Percentiles rank a stretch among this genome's conserved stretches.
phyloP scores from a whole-genome alignment of 2,329 filamentous ascomycete species.

The Colletotrichum coccodes region DNA sequence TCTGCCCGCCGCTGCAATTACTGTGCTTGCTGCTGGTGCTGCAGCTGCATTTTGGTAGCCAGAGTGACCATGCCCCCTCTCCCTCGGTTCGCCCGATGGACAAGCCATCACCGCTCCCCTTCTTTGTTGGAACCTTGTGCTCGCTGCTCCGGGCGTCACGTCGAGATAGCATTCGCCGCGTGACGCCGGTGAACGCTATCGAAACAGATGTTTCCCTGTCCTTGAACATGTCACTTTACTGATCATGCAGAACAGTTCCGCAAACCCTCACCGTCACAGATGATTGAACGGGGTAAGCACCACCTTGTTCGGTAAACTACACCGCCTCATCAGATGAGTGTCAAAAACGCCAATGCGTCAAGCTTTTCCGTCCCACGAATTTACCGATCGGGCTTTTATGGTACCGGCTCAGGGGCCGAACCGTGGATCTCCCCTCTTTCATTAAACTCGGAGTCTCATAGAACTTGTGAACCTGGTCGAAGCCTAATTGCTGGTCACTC shows the following conservation, averaged over 20 bases:
- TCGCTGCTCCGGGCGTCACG: neutral
- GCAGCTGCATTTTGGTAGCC: neutral
- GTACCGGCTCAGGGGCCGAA: neutral
- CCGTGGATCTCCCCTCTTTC: neutral
- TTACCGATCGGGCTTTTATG: neutral
- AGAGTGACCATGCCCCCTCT: neutral
- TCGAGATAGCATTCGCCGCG: neutral
- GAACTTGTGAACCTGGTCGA: neutral
- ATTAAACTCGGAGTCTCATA: neutral
- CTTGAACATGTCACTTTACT: neutral
- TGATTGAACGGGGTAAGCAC: neutral
- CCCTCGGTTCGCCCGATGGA: neutral
- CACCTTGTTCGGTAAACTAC: neutral
- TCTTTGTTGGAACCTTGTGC: neutral
- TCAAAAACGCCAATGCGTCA: neutral
- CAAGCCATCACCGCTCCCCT: neutral
- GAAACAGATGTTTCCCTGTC: no score
- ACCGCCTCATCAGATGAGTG: neutral
- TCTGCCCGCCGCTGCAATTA: neutral
- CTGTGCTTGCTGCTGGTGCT: neutral
- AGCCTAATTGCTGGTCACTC: neutral
- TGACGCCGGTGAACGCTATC: no score
- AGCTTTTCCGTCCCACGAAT: neutral
- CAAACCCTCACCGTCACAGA: neutral
- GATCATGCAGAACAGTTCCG: neutral